These are phyloP conservation scores for Cryptosporidium viatorum DNA, from an alignment of 169 alveolate genomes.

Conservation along the genomic window DNA sequence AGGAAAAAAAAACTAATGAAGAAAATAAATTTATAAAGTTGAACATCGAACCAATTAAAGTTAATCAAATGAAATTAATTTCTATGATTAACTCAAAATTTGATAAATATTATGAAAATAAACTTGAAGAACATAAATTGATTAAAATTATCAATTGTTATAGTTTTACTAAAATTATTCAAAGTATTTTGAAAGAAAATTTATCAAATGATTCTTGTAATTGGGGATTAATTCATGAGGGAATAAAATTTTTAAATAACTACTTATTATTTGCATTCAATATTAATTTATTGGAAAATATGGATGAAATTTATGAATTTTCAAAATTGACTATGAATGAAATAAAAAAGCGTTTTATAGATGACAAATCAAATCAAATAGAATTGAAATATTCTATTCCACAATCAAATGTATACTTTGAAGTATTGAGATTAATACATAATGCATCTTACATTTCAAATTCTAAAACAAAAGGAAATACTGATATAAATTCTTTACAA, in stretches of 20 bases:
- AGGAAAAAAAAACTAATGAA: not conserved
- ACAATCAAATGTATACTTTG: conserved; percentile 41
- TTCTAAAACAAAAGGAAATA: not conserved
- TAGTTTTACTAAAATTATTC: not conserved
- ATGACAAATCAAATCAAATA: not conserved
- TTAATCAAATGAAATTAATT: not conserved
- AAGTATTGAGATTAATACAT: conserved; percentile 40
- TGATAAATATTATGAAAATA: not conserved
- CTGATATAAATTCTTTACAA: not conserved
- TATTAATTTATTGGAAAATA: not conserved
- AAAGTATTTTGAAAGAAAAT: conserved; percentile 1
- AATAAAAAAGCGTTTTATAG: conserved; percentile 3
- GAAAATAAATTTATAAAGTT: not conserved
- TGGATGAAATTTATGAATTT: conserved; percentile 10
- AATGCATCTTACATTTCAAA: conserved; percentile 12
- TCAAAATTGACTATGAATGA: not conserved
- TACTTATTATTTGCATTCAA: conserved; percentile 14
- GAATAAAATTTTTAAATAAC: conserved; percentile 31
- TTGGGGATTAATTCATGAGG: conserved; percentile 26
- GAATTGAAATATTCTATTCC: conserved; percentile 23
- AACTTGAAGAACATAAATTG: not conserved
- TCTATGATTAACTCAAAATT: conserved; percentile 3
- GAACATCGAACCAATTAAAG: not conserved
- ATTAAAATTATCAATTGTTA: conserved; percentile 14
- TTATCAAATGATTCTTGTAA: conserved; percentile 5